Percentiles rank a stretch among this genome's conserved stretches.
Evolutionary conservation across 2,329 filamentous ascomycete species (phyloP).

Genomic region (Alternaria ventricosa): DNA sequence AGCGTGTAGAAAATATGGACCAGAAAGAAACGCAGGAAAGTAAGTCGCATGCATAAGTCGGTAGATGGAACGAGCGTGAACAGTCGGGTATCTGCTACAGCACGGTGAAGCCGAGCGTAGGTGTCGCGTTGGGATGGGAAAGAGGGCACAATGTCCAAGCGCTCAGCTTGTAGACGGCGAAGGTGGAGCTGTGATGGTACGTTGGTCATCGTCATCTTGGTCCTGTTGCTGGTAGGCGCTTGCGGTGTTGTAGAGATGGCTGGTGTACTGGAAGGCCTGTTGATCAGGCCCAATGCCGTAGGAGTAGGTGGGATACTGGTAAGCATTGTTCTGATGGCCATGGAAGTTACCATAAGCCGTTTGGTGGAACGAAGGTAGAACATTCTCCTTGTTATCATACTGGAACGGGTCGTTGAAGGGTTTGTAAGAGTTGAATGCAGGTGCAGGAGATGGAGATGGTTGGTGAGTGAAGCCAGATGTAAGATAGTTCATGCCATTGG

Average conservation of each 20-base stretch:
- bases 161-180: constrained; percentile 41
- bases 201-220: constrained; percentile 42
- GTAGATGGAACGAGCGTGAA: constrained; percentile 26
- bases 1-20: constrained; percentile 2
- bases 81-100: constrained; percentile 8
- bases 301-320: constrained; percentile 37
- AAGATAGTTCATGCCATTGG: constrained; percentile 43
- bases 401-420: constrained; percentile 36
- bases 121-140: constrained; percentile 4
- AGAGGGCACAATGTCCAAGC: neutral
- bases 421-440: constrained; percentile 36
- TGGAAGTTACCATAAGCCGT: constrained; percentile 33
- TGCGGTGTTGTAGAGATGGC: constrained; percentile 30
- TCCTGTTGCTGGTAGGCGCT: constrained; percentile 35
- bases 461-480: constrained; percentile 41
- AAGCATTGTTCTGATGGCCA: constrained; percentile 27
- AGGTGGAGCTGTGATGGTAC: constrained; percentile 46
- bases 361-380: constrained; percentile 31
- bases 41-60: constrained; percentile 15
- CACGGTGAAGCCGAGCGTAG: constrained; percentile 2
- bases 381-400: constrained; percentile 46
- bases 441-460: constrained; percentile 33
- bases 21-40: constrained; percentile 1
- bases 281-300: constrained; percentile 41
- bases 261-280: constrained; percentile 33